phyloP scores from a whole-genome alignment of 352 stramenopile genomes.

The Globisporangium nagaii region DNA sequence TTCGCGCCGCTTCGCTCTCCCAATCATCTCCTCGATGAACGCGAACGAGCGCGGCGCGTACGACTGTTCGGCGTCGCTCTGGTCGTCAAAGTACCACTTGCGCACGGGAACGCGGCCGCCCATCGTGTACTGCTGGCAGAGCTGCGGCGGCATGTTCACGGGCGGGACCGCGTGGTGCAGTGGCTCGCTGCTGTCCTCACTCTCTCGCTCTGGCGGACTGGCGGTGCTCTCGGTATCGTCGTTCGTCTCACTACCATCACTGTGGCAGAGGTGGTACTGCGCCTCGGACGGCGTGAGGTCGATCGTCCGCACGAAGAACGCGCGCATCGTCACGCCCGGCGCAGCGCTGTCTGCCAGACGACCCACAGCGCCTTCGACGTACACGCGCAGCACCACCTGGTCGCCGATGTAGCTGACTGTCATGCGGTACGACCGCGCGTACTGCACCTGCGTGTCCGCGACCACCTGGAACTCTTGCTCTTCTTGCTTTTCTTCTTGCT shows the following conservation, averaged over 20 bases:
- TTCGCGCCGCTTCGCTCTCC: slow-evolving; percentile 5
- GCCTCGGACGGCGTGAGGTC: slow-evolving; percentile 26
- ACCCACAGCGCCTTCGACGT: slow-evolving; percentile 15
- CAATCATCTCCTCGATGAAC: slow-evolving; percentile 21
- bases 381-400: slow-evolving; percentile 24
- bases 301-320: slow-evolving; percentile 26
- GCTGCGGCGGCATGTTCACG: slow-evolving; percentile 18
- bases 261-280: slow-evolving; percentile 15
- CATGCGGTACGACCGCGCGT: slow-evolving; percentile 23
- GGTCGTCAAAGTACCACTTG: slow-evolving; percentile 44
- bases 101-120: slow-evolving; percentile 22
- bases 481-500: not conserved
- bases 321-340: slow-evolving; percentile 14
- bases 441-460: slow-evolving; percentile 22
- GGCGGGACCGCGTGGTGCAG: slow-evolving; percentile 14
- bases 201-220: too few relatives aligned
- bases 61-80: slow-evolving; percentile 22
- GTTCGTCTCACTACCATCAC: too few relatives aligned
- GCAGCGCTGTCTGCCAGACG: not conserved
- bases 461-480: slow-evolving; percentile 13
- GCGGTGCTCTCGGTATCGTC: too few relatives aligned
- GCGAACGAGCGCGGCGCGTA: slow-evolving; percentile 20
- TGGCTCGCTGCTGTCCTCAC: not conserved
- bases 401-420: slow-evolving; percentile 17
- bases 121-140: slow-evolving; percentile 33